These are phyloP conservation scores for Vaccinium macrocarpon DNA, from an alignment of 148 eudicot species.

Conservation along the genomic window DNA sequence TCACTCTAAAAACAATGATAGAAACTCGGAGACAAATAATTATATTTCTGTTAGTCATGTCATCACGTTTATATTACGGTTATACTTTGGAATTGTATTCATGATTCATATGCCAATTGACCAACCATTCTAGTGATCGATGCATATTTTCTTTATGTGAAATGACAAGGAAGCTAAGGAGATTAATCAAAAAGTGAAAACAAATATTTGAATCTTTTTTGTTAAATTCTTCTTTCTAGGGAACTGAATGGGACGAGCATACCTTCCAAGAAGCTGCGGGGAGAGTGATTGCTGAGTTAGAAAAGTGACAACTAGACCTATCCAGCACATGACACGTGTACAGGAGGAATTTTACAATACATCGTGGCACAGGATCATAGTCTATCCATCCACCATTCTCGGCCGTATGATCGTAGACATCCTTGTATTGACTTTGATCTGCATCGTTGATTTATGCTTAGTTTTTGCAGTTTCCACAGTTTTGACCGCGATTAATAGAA, in stretches of 20 bases:
- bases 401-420: not conserved
- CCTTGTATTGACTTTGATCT: not conserved
- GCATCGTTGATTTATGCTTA: not conserved
- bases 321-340: constrained; percentile 13
- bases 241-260: constrained; percentile 61
- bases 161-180: constrained; percentile 19
- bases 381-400: not conserved
- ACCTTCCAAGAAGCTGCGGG: constrained; percentile 63
- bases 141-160: not conserved
- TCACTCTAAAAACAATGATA: too few species aligned
- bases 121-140: too few species aligned
- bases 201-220: not conserved
- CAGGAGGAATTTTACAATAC: not conserved
- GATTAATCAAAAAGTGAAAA: not conserved
- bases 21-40: too few species aligned
- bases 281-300: constrained; percentile 51
- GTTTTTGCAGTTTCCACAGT: not conserved
- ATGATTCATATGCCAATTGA: not conserved
- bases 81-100: too few species aligned
- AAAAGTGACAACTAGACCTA: constrained; percentile 18
- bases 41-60: too few species aligned
- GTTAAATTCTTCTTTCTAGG: constrained; percentile 33
- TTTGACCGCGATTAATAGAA: not conserved
- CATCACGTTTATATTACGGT: too few species aligned
- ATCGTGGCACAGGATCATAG: not conserved